Conservation (phyloP, 2,329 filamentous ascomycete genomes). For the Hysterium pulicare region DNA sequence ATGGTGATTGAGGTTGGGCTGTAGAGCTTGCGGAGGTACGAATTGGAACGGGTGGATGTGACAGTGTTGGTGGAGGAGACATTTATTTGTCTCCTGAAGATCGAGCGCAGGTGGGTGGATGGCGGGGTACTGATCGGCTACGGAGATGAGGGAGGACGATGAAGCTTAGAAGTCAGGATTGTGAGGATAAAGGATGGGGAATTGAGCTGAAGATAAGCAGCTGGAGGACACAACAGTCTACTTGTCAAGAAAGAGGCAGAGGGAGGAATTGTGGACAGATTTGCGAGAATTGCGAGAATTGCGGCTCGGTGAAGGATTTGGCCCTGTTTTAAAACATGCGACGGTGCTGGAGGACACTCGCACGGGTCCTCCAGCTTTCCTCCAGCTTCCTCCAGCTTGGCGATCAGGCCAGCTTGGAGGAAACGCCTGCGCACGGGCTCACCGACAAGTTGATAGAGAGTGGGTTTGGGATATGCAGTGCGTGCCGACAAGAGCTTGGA, state of each 20-base stretch:
- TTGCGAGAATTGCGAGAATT: too few relatives aligned
- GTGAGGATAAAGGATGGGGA: not conserved
- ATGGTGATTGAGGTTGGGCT: not conserved
- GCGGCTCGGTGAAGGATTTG: too few relatives aligned
- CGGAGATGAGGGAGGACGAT: not conserved
- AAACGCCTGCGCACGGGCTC: too few relatives aligned
- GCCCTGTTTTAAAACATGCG: not conserved
- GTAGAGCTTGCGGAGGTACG: constrained; percentile 1
- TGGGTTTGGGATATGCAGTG: too few relatives aligned
- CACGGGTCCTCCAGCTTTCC: too few relatives aligned
- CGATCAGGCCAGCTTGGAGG: too few relatives aligned
- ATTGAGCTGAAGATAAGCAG: not conserved
- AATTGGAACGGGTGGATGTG: constrained; percentile 2
- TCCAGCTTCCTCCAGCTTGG: too few relatives aligned
- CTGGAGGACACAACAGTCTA: not conserved
- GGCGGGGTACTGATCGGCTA: not conserved
- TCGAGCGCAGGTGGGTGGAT: not conserved
- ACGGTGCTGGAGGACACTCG: too few relatives aligned
- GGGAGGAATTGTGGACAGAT: not conserved
- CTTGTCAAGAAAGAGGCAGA: not conserved
- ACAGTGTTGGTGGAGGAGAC: not conserved
- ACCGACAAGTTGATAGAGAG: too few relatives aligned
- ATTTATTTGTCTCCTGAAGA: not conserved
- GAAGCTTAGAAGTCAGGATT: not conserved
- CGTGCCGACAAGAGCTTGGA: too few relatives aligned